Percentiles rank a stretch among this genome's conserved stretches.
Conservation (phyloP, 2,329 filamentous ascomycete species). For the Leptographium flavum region DNA sequence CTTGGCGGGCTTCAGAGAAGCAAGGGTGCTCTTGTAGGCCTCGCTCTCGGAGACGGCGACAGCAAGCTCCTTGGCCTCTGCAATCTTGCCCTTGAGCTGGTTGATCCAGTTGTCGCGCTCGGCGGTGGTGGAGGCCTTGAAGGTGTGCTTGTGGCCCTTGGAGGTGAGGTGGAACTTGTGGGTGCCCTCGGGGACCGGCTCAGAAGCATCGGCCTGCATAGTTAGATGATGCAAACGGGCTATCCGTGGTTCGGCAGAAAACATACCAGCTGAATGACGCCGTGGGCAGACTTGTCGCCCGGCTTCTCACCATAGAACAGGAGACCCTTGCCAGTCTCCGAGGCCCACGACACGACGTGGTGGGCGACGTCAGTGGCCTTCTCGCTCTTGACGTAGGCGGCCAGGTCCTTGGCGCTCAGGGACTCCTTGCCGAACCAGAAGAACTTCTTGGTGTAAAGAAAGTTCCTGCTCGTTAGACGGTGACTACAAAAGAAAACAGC, state of each 20-base stretch:
- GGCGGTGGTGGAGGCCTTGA: slow-evolving; percentile 61
- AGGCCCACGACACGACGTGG: slow-evolving; percentile 75
- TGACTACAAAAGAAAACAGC: neutral
- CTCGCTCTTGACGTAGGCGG: slow-evolving; percentile 71
- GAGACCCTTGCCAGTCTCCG: slow-evolving; percentile 87
- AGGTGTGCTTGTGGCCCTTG: slow-evolving; percentile 81
- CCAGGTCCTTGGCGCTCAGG: slow-evolving; percentile 59
- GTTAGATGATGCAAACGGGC: neutral
- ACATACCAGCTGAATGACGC: slow-evolving; percentile 74
- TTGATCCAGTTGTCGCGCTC: slow-evolving; percentile 91
- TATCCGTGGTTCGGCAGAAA: neutral
- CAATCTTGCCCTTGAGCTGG: slow-evolving; percentile 67
- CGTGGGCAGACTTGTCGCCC: slow-evolving; percentile 68
- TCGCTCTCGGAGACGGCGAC: slow-evolving; percentile 63
- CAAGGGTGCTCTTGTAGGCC: slow-evolving; percentile 74
- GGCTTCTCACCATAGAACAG: slow-evolving; percentile 80
- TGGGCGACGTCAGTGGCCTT: slow-evolving; percentile 65
- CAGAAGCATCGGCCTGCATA: slow-evolving; percentile 41
- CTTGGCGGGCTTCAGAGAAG: slow-evolving; percentile 46
- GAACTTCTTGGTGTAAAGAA: slow-evolving; percentile 84
- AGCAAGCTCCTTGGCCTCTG: slow-evolving; percentile 72
- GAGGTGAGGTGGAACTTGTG: slow-evolving; percentile 78
- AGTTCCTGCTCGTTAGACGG: slow-evolving; percentile 43
- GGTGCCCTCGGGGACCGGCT: slow-evolving; percentile 60
- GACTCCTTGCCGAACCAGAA: slow-evolving; percentile 70